phyloP scores from a whole-genome alignment of 805 yeast species.

The Grigorovia jiainica region DNA sequence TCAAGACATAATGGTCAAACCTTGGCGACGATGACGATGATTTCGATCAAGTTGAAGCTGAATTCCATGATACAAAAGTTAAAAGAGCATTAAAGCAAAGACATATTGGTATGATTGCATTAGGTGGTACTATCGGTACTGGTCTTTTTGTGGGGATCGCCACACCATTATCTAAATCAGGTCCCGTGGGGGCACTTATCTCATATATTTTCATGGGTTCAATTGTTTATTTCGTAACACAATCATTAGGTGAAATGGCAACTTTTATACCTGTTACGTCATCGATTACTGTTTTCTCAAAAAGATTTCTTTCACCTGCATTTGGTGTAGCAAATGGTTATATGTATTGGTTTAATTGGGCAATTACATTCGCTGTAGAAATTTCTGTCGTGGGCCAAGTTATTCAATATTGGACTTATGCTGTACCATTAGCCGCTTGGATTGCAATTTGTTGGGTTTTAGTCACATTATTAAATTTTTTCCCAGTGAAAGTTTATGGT shows the following conservation, averaged over 20 bases:
- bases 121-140: constrained; percentile 69
- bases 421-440: constrained; percentile 56
- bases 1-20: constrained; percentile 2
- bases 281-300: constrained; percentile 53
- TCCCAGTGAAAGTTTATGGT: constrained; percentile 49
- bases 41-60: constrained; percentile 18
- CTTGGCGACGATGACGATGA: constrained; percentile 10
- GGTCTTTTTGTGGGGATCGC: constrained; percentile 59
- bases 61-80: constrained; percentile 34
- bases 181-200: constrained; percentile 56
- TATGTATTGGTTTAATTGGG: constrained; percentile 68
- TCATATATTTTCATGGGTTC: constrained; percentile 56
- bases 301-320: constrained; percentile 55
- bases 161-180: constrained; percentile 44
- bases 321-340: constrained; percentile 62
- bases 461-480: constrained; percentile 35
- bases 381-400: constrained; percentile 49
- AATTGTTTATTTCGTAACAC: constrained; percentile 51
- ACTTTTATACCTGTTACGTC: constrained; percentile 56
- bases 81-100: constrained; percentile 51
- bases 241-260: constrained; percentile 67
- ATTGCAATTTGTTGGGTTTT: constrained; percentile 43
- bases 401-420: constrained; percentile 43
- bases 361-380: constrained; percentile 57
- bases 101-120: constrained; percentile 61